phyloP scores from a whole-genome alignment of 192 early-diverging fungal genomes.

The Funneliformis mosseae region DNA sequence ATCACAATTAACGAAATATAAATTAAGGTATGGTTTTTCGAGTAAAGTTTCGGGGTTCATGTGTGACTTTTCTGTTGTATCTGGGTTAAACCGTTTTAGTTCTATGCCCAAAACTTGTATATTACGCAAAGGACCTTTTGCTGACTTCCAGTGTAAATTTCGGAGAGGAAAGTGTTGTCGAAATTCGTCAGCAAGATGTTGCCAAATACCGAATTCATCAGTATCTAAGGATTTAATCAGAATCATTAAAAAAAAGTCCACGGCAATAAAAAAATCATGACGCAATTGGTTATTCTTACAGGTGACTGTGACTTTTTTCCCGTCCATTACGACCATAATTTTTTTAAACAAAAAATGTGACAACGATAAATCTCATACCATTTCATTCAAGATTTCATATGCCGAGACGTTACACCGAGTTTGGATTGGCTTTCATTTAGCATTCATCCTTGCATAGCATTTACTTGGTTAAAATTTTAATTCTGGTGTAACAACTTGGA shows the following conservation, averaged over 20 bases:
- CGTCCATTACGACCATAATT: conserved; percentile 19
- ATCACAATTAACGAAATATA: conserved; percentile 80
- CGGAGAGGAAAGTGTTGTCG: conserved; percentile 72
- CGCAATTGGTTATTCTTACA: conserved; percentile 35
- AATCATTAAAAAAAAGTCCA: not conserved
- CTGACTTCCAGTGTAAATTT: conserved; percentile 77
- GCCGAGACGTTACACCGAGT: too few relatives aligned
- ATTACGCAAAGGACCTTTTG: conserved; percentile 61
- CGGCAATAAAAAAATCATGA: not conserved
- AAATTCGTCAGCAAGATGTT: conserved; percentile 65
- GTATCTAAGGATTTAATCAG: conserved; percentile 41
- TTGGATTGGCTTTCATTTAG: too few relatives aligned
- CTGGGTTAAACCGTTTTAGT: conserved; percentile 52
- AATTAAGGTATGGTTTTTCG: conserved; percentile 71
- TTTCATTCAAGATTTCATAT: too few relatives aligned
- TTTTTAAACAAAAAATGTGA: not conserved
- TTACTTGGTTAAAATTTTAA: too few relatives aligned
- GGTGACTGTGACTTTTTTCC: conserved; percentile 47
- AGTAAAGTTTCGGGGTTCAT: conserved; percentile 44
- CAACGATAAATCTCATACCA: too few relatives aligned
- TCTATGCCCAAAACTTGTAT: conserved; percentile 65
- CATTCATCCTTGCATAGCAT: too few relatives aligned
- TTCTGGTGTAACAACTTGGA: too few relatives aligned
- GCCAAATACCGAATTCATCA: conserved; percentile 66
- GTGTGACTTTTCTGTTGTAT: conserved; percentile 42